Evolutionary conservation across 495 filamentous ascomycete species (phyloP).

Genomic region (Aspergillus funiculosus): DNA sequence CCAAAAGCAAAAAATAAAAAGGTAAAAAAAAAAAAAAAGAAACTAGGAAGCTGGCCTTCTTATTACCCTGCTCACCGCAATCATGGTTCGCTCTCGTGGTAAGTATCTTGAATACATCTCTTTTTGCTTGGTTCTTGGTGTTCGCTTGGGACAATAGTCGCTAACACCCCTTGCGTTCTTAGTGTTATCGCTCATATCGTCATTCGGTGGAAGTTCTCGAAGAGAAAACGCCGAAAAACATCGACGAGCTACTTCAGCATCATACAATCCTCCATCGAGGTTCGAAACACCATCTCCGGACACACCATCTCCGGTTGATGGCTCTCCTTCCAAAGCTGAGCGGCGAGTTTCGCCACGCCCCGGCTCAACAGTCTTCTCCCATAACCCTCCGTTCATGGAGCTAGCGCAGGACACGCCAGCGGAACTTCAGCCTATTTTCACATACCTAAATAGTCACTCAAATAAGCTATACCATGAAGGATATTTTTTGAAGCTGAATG

Average conservation of each 20-base stretch:
- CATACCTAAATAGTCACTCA: constrained; percentile 85
- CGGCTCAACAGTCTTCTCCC: constrained; percentile 65
- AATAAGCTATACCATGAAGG: constrained; percentile 98
- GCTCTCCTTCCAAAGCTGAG: constrained; percentile 28
- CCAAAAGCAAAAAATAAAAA: too few species aligned
- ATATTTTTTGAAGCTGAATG: constrained; percentile 93
- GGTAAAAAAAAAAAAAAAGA: too few species aligned
- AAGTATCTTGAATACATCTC: constrained; percentile 24
- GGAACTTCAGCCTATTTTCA: constrained; percentile 91
- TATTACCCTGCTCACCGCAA: constrained; percentile 14
- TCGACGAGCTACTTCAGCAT: constrained; percentile 27
- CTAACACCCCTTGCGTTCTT: constrained; percentile 30
- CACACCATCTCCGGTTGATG: constrained; percentile 31
- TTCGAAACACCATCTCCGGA: constrained; percentile 36
- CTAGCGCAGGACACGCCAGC: constrained; percentile 78
- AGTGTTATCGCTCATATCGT: constrained; percentile 62
- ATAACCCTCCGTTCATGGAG: constrained; percentile 83
- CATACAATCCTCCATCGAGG: constrained; percentile 24
- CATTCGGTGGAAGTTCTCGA: constrained; percentile 44
- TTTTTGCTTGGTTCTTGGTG: neutral
- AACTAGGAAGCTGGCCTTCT: constrained; percentile 12
- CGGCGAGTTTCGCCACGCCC: constrained; percentile 47
- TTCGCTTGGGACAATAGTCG: neutral
- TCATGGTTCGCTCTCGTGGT: constrained; percentile 44
- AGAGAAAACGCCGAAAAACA: constrained; percentile 24